These are phyloP conservation scores for Haematococcus sp. DNA, from an alignment of 139 green algal species.

Conservation along the genomic window DNA sequence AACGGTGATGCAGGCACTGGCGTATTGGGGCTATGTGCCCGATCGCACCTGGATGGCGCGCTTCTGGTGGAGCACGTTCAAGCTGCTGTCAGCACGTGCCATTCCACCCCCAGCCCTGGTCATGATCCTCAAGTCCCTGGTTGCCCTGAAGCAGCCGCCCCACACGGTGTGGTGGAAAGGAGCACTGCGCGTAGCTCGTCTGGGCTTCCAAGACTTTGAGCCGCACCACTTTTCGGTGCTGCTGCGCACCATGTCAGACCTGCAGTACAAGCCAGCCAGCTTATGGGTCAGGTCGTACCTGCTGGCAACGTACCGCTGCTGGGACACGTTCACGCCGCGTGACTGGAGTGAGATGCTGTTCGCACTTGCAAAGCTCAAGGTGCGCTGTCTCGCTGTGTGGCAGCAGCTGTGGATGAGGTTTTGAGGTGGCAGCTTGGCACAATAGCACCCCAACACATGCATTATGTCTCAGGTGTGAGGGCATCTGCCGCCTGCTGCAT, in stretches of 20 bases:
- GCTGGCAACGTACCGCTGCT: neutral
- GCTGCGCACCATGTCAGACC: neutral
- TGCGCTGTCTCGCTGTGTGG: neutral
- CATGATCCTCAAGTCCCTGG: conserved; percentile 3
- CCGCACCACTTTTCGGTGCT: conserved; percentile 3
- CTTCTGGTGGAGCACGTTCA: conserved; percentile 4
- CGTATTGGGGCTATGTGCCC: neutral
- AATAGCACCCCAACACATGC: too few species aligned
- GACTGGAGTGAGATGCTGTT: conserved; percentile 4
- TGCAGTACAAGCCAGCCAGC: neutral
- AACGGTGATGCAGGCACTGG: neutral
- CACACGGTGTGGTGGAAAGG: neutral
- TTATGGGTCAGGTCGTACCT: neutral
- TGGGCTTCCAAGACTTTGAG: neutral
- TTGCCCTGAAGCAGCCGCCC: neutral
- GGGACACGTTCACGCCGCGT: neutral
- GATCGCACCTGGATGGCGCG: neutral
- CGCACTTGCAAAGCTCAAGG: neutral
- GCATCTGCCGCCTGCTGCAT: too few species aligned
- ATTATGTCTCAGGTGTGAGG: too few species aligned
- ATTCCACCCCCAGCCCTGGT: neutral
- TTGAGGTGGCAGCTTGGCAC: too few species aligned
- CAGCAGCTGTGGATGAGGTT: neutral
- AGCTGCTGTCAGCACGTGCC: neutral
- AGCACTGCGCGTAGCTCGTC: neutral